These are phyloP conservation scores for Pelargonium nanum DNA, from an alignment of 345 rosid species.

Conservation along the genomic window DNA sequence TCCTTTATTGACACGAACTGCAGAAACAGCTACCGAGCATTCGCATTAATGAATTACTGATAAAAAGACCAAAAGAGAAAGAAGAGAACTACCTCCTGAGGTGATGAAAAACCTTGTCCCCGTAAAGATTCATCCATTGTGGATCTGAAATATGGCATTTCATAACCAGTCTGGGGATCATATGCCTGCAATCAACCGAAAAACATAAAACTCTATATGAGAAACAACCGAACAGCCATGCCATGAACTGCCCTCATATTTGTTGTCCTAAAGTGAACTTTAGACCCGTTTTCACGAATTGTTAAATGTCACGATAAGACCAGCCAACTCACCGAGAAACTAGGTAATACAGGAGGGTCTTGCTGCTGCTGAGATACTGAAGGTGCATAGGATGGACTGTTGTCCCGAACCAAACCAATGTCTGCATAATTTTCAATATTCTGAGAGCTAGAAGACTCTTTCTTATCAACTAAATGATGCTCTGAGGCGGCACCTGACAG, in stretches of 20 bases:
- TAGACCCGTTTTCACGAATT: no score
- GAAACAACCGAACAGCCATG: background rate
- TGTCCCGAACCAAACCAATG: slow-evolving; percentile 44
- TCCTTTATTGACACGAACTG: no score
- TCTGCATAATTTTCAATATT: slow-evolving; percentile 42
- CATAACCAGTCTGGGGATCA: slow-evolving; percentile 56
- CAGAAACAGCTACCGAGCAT: no score
- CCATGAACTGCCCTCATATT: background rate
- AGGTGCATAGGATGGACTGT: slow-evolving; percentile 44
- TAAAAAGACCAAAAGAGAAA: background rate
- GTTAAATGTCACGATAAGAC: background rate
- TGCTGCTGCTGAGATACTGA: slow-evolving; percentile 54
- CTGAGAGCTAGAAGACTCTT: slow-evolving; percentile 42
- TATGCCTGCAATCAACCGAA: slow-evolving; percentile 38
- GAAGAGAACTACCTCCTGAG: slow-evolving; percentile 55
- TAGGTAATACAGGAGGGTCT: slow-evolving; percentile 50
- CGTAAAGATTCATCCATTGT: slow-evolving; percentile 45
- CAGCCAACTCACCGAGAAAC: slow-evolving; percentile 43
- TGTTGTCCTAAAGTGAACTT: background rate
- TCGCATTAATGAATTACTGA: no score
- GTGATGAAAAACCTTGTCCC: slow-evolving; percentile 52
- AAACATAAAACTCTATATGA: slow-evolving; percentile 3
- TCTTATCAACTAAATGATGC: slow-evolving; percentile 42
- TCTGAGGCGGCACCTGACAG: slow-evolving; percentile 41
- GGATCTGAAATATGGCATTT: slow-evolving; percentile 62